Conservation (phyloP, 345 rosid species). For the Geranium brycei region DNA sequence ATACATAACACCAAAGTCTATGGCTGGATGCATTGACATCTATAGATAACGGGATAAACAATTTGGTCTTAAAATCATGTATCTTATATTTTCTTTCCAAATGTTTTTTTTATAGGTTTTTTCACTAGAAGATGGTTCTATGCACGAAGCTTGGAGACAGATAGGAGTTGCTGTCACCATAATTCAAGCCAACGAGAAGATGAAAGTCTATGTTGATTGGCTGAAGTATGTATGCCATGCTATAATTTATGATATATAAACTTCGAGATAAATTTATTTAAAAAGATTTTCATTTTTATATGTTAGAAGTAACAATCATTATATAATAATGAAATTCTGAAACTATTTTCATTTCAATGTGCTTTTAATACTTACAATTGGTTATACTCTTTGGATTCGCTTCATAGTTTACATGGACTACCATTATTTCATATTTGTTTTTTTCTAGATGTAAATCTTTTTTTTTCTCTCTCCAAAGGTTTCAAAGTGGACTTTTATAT, state of each 20-base stretch:
- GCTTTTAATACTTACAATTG: neutral
- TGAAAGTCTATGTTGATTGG: conserved; percentile 61
- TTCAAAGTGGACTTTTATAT: too few relatives aligned
- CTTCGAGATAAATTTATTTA: neutral
- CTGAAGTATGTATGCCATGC: conserved; percentile 43
- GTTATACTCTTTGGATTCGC: neutral
- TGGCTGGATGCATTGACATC: neutral
- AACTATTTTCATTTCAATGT: neutral
- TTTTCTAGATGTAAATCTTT: too few relatives aligned
- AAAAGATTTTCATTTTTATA: neutral
- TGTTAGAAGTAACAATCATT: neutral
- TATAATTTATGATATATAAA: neutral
- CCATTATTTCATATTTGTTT: neutral
- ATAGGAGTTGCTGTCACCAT: conserved; percentile 46
- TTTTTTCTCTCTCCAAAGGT: too few relatives aligned
- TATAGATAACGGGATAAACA: neutral
- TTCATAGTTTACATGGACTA: too few relatives aligned
- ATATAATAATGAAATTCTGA: neutral
- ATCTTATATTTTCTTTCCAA: neutral
- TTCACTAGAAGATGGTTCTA: conserved; percentile 76
- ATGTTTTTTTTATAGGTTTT: conserved; percentile 46
- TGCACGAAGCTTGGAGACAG: conserved; percentile 47
- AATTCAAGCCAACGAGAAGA: conserved; percentile 20
- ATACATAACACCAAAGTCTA: neutral
- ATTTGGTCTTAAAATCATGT: too few relatives aligned